Percentiles rank a stretch among this genome's conserved stretches.
phyloP scores from a whole-genome alignment of 2,329 filamentous ascomycete genomes.

The Ophiosphaerella herpotricha region DNA sequence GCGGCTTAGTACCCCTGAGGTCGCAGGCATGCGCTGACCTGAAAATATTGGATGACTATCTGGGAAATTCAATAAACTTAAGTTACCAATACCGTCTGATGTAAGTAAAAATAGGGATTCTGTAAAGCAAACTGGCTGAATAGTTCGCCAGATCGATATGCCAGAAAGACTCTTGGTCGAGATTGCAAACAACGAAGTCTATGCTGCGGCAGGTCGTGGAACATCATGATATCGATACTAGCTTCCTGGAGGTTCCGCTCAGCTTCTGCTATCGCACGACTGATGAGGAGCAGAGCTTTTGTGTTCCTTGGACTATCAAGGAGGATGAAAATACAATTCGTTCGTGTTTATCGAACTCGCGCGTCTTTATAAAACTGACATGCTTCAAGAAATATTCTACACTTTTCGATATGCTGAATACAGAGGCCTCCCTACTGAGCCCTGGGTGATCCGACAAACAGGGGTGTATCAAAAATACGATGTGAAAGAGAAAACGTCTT shows the following conservation, averaged over 20 bases:
- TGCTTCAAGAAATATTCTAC: conserved; percentile 29
- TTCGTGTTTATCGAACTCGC: conserved; percentile 1
- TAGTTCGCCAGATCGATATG: conserved; percentile 4
- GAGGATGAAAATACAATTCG: not conserved
- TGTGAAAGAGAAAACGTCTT: conserved; percentile 16
- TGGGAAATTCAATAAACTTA: not conserved
- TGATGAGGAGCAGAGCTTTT: conserved; percentile 31
- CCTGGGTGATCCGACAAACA: conserved; percentile 39
- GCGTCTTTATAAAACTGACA: conserved; percentile 3
- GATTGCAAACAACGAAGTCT: conserved; percentile 4
- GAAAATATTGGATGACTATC: not conserved
- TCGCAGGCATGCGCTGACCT: not conserved
- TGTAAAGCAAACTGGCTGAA: not conserved
- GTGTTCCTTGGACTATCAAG: conserved; percentile 14
- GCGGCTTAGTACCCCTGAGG: not conserved
- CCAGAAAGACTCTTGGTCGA: conserved; percentile 8
- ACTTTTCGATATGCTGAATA: conserved; percentile 36
- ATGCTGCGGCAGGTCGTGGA: conserved; percentile 28
- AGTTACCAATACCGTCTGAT: not conserved
- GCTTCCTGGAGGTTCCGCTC: conserved; percentile 24
- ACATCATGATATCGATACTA: conserved; percentile 13
- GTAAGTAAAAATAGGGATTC: not conserved
- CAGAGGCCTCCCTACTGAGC: conserved; percentile 18
- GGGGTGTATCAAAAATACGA: conserved; percentile 40
- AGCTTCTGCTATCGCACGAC: conserved; percentile 31